Conservation (phyloP, 2,329 filamentous ascomycete species). For the Fusarium decemcellulare region DNA sequence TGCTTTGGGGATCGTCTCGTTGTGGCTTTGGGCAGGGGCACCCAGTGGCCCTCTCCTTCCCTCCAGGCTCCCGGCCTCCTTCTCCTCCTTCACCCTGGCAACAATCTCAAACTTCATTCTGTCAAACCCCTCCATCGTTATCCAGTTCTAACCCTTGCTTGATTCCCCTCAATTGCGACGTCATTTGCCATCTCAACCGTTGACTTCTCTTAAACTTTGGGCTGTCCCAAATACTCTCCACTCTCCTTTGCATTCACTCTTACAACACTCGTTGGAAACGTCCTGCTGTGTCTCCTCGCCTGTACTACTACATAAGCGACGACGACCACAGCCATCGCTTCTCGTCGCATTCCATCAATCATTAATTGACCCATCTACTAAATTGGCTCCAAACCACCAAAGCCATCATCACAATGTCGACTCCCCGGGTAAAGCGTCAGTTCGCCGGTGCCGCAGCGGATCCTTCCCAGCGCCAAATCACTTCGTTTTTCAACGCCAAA, state of each 20-base stretch:
- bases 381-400: background rate
- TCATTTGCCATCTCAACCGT: conserved; percentile 21
- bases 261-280: conserved; percentile 6
- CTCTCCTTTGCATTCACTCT: conserved; percentile 2
- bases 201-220: conserved; percentile 7
- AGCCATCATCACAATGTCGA: conserved; percentile 60
- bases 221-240: conserved; percentile 29
- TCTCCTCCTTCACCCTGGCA: conserved; percentile 33
- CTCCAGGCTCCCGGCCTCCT: conserved; percentile 2
- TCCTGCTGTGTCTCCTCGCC: conserved; percentile 11
- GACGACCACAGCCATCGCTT: conserved; percentile 15
- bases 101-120: conserved; percentile 29
- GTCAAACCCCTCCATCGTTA: conserved; percentile 26
- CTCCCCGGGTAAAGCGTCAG: conserved; percentile 70
- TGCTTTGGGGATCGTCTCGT: conserved; percentile 18
- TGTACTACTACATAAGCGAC: conserved; percentile 4
- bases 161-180: conserved; percentile 26
- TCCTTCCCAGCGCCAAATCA: conserved; percentile 73
- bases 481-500: conserved; percentile 69
- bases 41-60: conserved; percentile 14
- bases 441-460: conserved; percentile 73
- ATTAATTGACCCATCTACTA: background rate
- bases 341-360: conserved; percentile 9
- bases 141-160: conserved; percentile 32
- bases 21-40: conserved; percentile 19